Conservation (phyloP, 2,329 filamentous ascomycete species). For the Arthrobotrys iridis region DNA sequence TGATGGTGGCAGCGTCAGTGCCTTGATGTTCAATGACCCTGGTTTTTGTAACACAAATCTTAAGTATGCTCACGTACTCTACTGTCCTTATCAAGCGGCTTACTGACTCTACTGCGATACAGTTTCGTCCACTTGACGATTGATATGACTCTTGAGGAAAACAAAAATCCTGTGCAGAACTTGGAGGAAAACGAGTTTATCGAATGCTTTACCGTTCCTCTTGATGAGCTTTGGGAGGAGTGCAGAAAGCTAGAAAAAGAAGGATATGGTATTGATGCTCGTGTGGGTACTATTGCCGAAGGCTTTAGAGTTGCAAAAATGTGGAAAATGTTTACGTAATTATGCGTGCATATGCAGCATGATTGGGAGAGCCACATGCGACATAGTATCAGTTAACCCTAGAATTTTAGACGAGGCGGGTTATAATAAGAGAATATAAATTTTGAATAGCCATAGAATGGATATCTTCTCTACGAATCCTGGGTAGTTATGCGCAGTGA, state of each 20-base stretch:
- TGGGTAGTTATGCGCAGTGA: too few relatives aligned
- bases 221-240: slow-evolving; percentile 64
- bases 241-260: slow-evolving; percentile 63
- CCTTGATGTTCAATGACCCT: slow-evolving; percentile 59
- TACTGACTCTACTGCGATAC: neutral
- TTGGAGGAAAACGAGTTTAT: slow-evolving; percentile 68
- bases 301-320: slow-evolving; percentile 61
- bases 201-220: slow-evolving; percentile 65
- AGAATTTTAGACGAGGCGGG: neutral
- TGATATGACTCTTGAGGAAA: slow-evolving; percentile 63
- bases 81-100: slow-evolving; percentile 59
- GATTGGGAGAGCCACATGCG: too few relatives aligned
- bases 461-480: too few relatives aligned
- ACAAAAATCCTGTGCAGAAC: slow-evolving; percentile 64
- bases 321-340: slow-evolving; percentile 59
- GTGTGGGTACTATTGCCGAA: slow-evolving; percentile 62
- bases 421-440: neutral
- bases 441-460: too few relatives aligned
- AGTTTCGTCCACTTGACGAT: slow-evolving; percentile 65
- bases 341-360: neutral
- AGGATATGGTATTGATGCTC: slow-evolving; percentile 62
- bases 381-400: too few relatives aligned
- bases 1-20: slow-evolving; percentile 56
- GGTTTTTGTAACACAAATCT: slow-evolving; percentile 55
- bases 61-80: slow-evolving; percentile 52